Evolutionary conservation across 2,329 filamentous ascomycete genomes (phyloP).

Genomic region (Daldinia eschscholtzii): DNA sequence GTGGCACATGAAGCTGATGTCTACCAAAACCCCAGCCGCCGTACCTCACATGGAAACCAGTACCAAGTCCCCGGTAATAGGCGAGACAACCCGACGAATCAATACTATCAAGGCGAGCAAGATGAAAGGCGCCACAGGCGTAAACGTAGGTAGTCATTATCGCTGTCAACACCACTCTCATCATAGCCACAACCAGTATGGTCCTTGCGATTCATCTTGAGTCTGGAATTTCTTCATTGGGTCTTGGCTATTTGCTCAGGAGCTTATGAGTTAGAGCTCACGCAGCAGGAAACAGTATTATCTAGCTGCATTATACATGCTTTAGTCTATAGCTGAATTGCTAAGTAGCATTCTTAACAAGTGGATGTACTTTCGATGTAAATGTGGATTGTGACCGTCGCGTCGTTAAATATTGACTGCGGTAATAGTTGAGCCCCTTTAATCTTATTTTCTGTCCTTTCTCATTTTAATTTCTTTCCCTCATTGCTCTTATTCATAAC

Average conservation of each 20-base stretch:
- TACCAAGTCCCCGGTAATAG: not conserved
- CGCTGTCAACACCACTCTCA: not conserved
- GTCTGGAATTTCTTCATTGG: not conserved
- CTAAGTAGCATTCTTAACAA: not conserved
- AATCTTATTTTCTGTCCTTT: too few relatives aligned
- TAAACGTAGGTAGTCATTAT: not conserved
- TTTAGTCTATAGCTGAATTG: not conserved
- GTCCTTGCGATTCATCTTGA: not conserved
- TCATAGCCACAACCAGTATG: not conserved
- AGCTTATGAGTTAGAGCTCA: not conserved
- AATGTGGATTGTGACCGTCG: not conserved
- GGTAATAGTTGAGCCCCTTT: not conserved
- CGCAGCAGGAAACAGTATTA: not conserved
- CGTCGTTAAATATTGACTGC: not conserved
- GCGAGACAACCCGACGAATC: not conserved
- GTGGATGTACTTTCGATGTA: not conserved
- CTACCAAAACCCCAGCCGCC: not conserved
- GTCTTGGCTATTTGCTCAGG: not conserved
- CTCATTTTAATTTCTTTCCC: not conserved
- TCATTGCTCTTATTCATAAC: not conserved
- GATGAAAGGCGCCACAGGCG: not conserved
- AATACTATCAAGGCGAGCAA: not conserved
- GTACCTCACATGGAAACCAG: not conserved
- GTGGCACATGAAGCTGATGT: not conserved
- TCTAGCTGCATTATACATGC: not conserved